These are phyloP conservation scores for Bipolaris sorokiniana DNA, from an alignment of 2,329 filamentous ascomycete genomes.

Conservation along the genomic window DNA sequence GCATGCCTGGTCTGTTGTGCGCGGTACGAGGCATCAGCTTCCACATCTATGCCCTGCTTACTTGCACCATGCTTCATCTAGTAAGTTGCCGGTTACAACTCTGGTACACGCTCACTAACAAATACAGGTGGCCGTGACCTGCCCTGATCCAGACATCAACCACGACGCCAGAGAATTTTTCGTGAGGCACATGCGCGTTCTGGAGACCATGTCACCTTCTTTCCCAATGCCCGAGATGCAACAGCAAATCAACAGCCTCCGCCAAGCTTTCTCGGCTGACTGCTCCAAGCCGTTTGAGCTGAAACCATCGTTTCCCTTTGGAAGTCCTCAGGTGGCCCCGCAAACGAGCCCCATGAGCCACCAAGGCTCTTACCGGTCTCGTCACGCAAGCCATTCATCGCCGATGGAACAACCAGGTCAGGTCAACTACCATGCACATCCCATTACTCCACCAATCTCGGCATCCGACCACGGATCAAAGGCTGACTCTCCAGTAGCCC, in stretches of 20 bases:
- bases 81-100: slow-evolving; percentile 62
- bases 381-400: slow-evolving; percentile 54
- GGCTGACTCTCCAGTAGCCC: slow-evolving; percentile 75
- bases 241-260: slow-evolving; percentile 84
- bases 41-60: slow-evolving; percentile 88
- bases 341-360: slow-evolving; percentile 66
- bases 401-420: slow-evolving; percentile 61
- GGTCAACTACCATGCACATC: slow-evolving; percentile 71
- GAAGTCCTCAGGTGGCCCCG: slow-evolving; percentile 72
- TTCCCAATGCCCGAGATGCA: slow-evolving; percentile 93
- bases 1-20: slow-evolving; percentile 79
- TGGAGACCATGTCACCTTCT: slow-evolving; percentile 81
- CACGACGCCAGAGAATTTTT: slow-evolving; percentile 87
- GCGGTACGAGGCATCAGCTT: slow-evolving; percentile 97
- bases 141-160: slow-evolving; percentile 87
- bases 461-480: slow-evolving; percentile 74
- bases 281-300: slow-evolving; percentile 83
- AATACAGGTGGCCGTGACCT: slow-evolving; percentile 84
- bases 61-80: slow-evolving; percentile 90
- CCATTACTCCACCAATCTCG: slow-evolving; percentile 82
- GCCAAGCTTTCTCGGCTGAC: slow-evolving; percentile 90
- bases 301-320: slow-evolving; percentile 85
- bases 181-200: slow-evolving; percentile 88
- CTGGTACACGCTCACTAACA: slow-evolving; percentile 17
- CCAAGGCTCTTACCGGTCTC: slow-evolving; percentile 57